Percentiles rank a stretch among this genome's conserved stretches.
phyloP scores from a whole-genome alignment of 768 basidiomycete species.

The Pleurotus tuoliensis region DNA sequence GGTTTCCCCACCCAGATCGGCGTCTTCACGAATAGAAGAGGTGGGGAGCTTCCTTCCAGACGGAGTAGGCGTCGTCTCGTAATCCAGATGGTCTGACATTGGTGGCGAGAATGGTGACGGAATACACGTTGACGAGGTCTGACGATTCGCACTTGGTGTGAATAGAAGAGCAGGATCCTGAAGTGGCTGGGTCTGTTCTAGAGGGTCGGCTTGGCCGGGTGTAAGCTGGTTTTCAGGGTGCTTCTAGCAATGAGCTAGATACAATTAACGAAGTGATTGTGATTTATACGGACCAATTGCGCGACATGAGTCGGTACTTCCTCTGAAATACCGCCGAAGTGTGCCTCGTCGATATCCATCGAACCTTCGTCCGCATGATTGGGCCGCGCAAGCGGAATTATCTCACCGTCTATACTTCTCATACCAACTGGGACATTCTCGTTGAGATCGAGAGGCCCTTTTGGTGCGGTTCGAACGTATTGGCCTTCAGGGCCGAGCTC shows the following conservation, averaged over 20 bases:
- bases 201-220: slow-evolving; percentile 9
- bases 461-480: slow-evolving; percentile 15
- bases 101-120: not conserved
- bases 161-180: slow-evolving; percentile 15
- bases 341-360: slow-evolving; percentile 35
- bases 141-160: not conserved
- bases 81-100: not conserved
- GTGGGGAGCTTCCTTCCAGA: not conserved
- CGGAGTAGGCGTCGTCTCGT: not conserved
- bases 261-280: not conserved
- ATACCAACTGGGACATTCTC: slow-evolving; percentile 50
- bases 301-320: slow-evolving; percentile 49
- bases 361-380: slow-evolving; percentile 3
- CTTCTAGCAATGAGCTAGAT: not conserved
- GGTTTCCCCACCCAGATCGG: slow-evolving; percentile 8
- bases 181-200: slow-evolving; percentile 53
- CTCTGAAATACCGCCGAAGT: slow-evolving; percentile 50
- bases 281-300: slow-evolving; percentile 41
- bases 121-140: not conserved
- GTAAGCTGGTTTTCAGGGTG: not conserved
- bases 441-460: slow-evolving; percentile 10
- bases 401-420: slow-evolving; percentile 49
- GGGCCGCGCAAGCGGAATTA: slow-evolving; percentile 33
- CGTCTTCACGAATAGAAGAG: slow-evolving; percentile 10
- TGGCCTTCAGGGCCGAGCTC: slow-evolving; percentile 30